These are phyloP conservation scores for Lentinula aciculospora DNA, from an alignment of 768 basidiomycete genomes.

Conservation along the genomic window DNA sequence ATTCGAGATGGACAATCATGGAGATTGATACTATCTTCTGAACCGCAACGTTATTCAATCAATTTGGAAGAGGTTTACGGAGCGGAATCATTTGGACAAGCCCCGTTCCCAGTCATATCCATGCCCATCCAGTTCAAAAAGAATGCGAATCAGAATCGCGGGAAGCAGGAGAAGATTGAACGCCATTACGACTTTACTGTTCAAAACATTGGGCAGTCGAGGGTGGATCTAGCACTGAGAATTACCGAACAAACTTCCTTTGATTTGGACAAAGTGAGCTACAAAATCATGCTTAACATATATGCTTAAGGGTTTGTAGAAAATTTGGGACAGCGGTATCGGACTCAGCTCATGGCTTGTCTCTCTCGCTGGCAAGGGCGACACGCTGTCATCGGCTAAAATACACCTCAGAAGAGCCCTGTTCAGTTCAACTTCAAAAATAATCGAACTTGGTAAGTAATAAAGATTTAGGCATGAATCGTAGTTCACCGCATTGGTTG, in stretches of 20 bases:
- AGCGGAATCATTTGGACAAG: conserved; percentile 34
- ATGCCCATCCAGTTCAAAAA: conserved; percentile 52
- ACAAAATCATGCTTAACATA: conserved; percentile 15
- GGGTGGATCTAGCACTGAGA: conserved; percentile 24
- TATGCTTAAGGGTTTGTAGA: conserved; percentile 48
- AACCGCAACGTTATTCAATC: conserved; percentile 20
- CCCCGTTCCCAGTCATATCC: conserved; percentile 60
- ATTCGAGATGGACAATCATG: conserved; percentile 52
- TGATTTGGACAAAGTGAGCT: conserved; percentile 82
- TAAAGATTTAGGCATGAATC: not conserved
- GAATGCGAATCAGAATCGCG: conserved; percentile 17
- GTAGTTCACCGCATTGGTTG: not conserved
- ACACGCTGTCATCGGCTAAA: not conserved
- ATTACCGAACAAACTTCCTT: conserved; percentile 83
- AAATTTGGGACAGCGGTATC: conserved; percentile 95
- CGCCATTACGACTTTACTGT: conserved; percentile 41
- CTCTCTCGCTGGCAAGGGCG: conserved; percentile 12
- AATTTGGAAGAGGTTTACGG: conserved; percentile 19
- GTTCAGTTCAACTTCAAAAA: conserved; percentile 30
- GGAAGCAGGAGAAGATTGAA: conserved; percentile 57
- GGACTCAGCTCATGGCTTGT: conserved; percentile 79
- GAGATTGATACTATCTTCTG: conserved; percentile 55
- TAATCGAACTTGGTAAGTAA: conserved; percentile 67
- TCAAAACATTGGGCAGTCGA: conserved; percentile 12
- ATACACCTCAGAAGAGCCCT: conserved; percentile 26